Percentiles rank a stretch among this genome's conserved stretches.
These are phyloP conservation scores for Colletotrichum destructivum DNA, from an alignment of 2,329 filamentous ascomycete genomes.

Conservation along the genomic window DNA sequence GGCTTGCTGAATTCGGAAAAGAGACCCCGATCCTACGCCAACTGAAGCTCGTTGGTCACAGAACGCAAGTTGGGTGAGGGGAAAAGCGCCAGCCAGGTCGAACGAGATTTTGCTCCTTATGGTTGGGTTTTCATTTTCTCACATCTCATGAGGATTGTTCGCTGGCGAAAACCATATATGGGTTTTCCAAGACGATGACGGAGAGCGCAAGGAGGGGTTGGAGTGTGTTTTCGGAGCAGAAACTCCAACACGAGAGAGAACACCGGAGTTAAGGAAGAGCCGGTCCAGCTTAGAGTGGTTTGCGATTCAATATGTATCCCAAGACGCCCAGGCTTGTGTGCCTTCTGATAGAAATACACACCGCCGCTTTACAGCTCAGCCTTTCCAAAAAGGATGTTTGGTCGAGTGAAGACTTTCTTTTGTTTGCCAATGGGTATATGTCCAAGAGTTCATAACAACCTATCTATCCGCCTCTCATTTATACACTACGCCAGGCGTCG, in stretches of 20 bases:
- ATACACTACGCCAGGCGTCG: background rate
- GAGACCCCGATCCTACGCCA: background rate
- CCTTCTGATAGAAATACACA: background rate
- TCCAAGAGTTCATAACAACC: background rate
- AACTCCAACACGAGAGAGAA: too few relatives aligned
- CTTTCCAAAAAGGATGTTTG: too few relatives aligned
- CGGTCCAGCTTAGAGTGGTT: background rate
- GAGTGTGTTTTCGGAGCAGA: background rate
- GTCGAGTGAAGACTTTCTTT: background rate
- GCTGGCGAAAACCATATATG: background rate
- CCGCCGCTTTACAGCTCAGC: background rate
- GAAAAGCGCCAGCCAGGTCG: background rate
- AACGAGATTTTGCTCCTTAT: background rate
- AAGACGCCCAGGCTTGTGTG: background rate
- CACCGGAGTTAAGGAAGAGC: background rate
- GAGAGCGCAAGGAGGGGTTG: background rate
- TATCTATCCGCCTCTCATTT: background rate
- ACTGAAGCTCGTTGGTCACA: background rate
- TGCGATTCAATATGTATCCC: too few relatives aligned
- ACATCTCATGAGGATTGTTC: background rate
- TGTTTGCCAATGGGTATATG: conserved; percentile 15
- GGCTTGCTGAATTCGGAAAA: background rate
- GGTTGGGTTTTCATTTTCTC: background rate
- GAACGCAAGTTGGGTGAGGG: background rate
- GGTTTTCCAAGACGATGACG: background rate